These are phyloP conservation scores for Aspergillus funiculosus DNA, from an alignment of 495 filamentous ascomycete genomes.

Conservation along the genomic window DNA sequence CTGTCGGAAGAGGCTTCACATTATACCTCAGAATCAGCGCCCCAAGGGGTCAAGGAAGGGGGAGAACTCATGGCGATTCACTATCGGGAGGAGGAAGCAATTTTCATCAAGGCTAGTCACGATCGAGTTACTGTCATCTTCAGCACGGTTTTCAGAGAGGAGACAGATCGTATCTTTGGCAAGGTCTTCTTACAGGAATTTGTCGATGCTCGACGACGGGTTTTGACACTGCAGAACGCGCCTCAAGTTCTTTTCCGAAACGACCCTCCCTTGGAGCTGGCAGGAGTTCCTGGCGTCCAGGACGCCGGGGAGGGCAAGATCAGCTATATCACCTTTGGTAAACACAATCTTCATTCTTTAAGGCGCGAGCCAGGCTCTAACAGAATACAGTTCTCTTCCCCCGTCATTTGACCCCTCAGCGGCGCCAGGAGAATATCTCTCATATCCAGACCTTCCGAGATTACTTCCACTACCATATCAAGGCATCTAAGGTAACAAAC, in stretches of 20 bases:
- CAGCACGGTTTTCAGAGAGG: conserved; percentile 94
- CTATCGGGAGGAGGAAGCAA: conserved; percentile 98
- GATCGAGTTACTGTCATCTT: conserved; percentile 98
- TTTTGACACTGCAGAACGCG: conserved; percentile 83
- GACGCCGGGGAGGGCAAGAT: conserved; percentile 68
- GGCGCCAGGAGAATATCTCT: conserved; percentile 89
- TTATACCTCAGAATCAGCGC: conserved; percentile 85
- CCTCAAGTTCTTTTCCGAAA: conserved; percentile 97
- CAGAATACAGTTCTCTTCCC: conserved; percentile 77
- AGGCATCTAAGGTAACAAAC: conserved; percentile 75
- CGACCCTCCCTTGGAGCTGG: conserved; percentile 87
- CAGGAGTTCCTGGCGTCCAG: conserved; percentile 75
- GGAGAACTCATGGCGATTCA: conserved; percentile 94
- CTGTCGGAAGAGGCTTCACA: conserved; percentile 82
- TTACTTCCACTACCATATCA: conserved; percentile 99
- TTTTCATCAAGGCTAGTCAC: conserved; percentile 95
- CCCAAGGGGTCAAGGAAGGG: conserved; percentile 78
- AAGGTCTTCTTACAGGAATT: conserved; percentile 97
- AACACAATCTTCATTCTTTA: conserved; percentile 8
- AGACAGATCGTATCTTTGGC: conserved; percentile 94
- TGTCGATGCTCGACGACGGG: conserved; percentile 84
- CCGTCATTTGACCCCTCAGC: conserved; percentile 81
- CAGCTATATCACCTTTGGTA: conserved; percentile 98
- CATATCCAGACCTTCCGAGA: conserved; percentile 99
- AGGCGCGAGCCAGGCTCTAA: neutral